Evolutionary conservation across 2,329 filamentous ascomycete species (phyloP).

Genomic region (Diaporthe citriasiana): DNA sequence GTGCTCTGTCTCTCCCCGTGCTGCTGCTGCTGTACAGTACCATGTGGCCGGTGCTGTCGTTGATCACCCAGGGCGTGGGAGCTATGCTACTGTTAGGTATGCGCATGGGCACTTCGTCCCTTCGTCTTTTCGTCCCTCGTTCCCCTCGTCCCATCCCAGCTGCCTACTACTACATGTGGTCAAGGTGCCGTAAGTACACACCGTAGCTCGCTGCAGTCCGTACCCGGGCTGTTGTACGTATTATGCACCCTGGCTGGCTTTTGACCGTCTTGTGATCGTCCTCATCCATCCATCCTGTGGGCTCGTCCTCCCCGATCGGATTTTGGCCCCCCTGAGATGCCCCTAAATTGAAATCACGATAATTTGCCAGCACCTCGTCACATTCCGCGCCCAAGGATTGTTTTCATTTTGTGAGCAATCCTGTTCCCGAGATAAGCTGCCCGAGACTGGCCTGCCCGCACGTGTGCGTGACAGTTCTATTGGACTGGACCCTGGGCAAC

Average conservation of each 20-base stretch:
- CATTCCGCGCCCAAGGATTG: slow-evolving; percentile 11
- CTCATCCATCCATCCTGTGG: slow-evolving; percentile 36
- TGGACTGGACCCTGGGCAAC: slow-evolving; percentile 21
- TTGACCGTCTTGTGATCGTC: slow-evolving; percentile 43
- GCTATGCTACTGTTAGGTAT: not conserved
- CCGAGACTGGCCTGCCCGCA: slow-evolving; percentile 1
- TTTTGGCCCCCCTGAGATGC: slow-evolving; percentile 31
- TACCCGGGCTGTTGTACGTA: not conserved
- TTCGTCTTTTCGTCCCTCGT: not conserved
- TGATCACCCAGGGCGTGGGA: slow-evolving; percentile 6
- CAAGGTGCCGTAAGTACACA: too few species aligned
- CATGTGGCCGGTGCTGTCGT: slow-evolving; percentile 17
- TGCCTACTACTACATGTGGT: too few species aligned
- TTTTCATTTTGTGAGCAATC: slow-evolving; percentile 21
- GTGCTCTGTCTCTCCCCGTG: not conserved
- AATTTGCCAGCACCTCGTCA: slow-evolving; percentile 41
- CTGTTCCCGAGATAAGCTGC: slow-evolving; percentile 34
- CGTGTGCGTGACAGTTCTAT: slow-evolving; percentile 15
- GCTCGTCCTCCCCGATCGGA: slow-evolving; percentile 37
- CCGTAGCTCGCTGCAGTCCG: too few species aligned
- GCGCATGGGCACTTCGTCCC: not conserved
- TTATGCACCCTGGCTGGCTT: slow-evolving; percentile 28
- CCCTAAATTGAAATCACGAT: slow-evolving; percentile 43
- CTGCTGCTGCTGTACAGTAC: slow-evolving; percentile 17
- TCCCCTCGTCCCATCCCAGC: slow-evolving; percentile 3